phyloP scores from a whole-genome alignment of 768 basidiomycete genomes.

The Clathrus columnatus region DNA sequence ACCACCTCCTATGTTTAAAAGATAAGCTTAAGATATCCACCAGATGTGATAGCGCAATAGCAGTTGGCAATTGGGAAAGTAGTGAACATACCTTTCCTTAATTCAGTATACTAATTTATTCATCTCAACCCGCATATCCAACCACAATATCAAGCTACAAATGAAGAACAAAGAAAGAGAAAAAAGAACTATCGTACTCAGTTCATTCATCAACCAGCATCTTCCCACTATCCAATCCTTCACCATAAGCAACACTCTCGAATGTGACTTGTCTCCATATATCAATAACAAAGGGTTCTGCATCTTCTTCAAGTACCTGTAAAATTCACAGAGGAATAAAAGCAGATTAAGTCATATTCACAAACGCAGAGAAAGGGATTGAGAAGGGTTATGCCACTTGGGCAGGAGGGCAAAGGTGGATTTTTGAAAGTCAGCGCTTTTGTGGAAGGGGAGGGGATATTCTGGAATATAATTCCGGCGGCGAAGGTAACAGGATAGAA shows the following conservation, averaged over 20 bases:
- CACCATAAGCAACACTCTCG: conserved; percentile 88
- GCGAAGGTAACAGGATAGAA: neutral
- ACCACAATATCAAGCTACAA: conserved; percentile 7
- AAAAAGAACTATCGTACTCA: neutral
- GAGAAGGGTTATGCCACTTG: neutral
- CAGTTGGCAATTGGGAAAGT: neutral
- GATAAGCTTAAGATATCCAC: neutral
- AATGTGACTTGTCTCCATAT: conserved; percentile 93
- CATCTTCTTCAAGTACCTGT: conserved; percentile 91
- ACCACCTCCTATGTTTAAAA: too few species aligned
- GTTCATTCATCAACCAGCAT: conserved; percentile 62
- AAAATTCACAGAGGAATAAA: neutral
- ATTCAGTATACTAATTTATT: neutral
- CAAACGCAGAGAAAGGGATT: neutral
- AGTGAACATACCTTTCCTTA: neutral
- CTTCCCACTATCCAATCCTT: conserved; percentile 80
- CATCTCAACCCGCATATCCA: conserved; percentile 14
- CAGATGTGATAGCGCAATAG: too few species aligned
- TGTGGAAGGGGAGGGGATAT: neutral
- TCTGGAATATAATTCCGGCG: neutral
- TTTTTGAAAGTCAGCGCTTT: conserved; percentile 5
- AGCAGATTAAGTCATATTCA: neutral
- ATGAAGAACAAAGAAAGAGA: neutral
- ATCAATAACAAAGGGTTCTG: conserved; percentile 61
- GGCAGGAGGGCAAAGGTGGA: neutral